Evolutionary conservation across 2,329 filamentous ascomycete genomes (phyloP).

Genomic region (Phialocephala subalpina): DNA sequence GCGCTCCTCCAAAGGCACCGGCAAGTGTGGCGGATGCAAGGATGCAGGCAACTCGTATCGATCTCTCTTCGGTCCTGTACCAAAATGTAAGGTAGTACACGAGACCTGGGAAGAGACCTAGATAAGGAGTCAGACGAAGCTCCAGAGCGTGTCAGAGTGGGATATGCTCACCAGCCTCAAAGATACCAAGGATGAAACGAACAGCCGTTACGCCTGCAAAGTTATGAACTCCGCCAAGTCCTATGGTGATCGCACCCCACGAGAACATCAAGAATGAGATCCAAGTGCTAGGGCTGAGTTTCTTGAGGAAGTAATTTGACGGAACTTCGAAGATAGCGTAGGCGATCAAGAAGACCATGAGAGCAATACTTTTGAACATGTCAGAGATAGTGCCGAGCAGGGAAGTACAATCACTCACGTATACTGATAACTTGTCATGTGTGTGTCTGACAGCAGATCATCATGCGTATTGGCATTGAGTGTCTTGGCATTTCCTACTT

Average conservation of each 20-base stretch:
- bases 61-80: constrained; percentile 41
- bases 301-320: constrained; percentile 58
- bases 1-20: constrained; percentile 43
- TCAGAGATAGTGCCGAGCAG: background rate
- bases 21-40: constrained; percentile 43
- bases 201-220: constrained; percentile 53
- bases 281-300: constrained; percentile 55
- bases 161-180: constrained; percentile 49
- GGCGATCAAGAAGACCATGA: constrained; percentile 57
- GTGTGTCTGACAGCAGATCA: constrained; percentile 68
- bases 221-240: constrained; percentile 52
- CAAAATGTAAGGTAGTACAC: constrained; percentile 45
- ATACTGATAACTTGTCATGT: constrained; percentile 69
- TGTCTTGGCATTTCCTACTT: background rate
- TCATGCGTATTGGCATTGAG: constrained; percentile 50
- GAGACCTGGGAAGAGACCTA: constrained; percentile 46
- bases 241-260: constrained; percentile 55
- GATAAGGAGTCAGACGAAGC: background rate
- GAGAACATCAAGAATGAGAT: constrained; percentile 58
- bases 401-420: constrained; percentile 46
- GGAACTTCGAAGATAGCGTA: constrained; percentile 59
- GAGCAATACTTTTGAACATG: constrained; percentile 45
- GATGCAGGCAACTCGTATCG: constrained; percentile 43
- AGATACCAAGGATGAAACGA: constrained; percentile 56
- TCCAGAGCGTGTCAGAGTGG: background rate